Base-by-base conservation (phyloP, 2,329 filamentous ascomycete species). In the Talaromyces sp. region DNA sequence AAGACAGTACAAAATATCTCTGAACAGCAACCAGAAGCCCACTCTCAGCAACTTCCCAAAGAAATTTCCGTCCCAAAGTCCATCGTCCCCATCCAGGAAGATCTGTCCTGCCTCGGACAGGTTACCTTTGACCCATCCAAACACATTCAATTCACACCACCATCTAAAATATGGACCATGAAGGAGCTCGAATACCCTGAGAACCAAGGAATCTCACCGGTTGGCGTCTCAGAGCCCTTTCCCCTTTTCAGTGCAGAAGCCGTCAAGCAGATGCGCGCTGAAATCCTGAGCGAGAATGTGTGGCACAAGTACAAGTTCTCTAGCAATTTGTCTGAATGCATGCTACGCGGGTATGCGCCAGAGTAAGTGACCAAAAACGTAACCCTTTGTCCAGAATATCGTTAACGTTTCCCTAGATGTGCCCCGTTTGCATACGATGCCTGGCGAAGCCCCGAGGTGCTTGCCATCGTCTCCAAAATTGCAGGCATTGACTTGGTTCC, bases 221-320 rank as follows among this genome's bases (percentile, higher is more conserved):
- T 85, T 55, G 87, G 85, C 13, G 85, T 87, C 56, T 87, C 86
- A 0, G 83, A 88, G 61, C 85, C 86, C 0, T 89, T 89, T 70
- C 78, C 78, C 3, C 78, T 89, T 26, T 89, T 89, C 72, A 83
- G 83, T 11, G 68, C 78, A 32, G 84, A 87, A 53, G 86, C 86
- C 1, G 79, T 89, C 56, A 73, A 82, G 67, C 79, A 82, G 56
- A 88, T 89, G 81, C 80, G 87, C 58, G 74, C 74, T 3, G 86
- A 89, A 69, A 80, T 88, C n/a, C 76, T 88, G 43, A 81, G 80
- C 53, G 77, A 82, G 0, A 78, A 82, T 41, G 84, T 88, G 3
- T 78, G 82, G 64, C 72, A 79, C 9, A 82, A 86, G 49, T 86
- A 81, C 70, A 78, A 78, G 55, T 87, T 80, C 69, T 81, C 81